Percentiles rank a stretch among this genome's conserved stretches.
Evolutionary conservation across 495 filamentous ascomycete species (phyloP).

Genomic region (Aeminium ludgeri): DNA sequence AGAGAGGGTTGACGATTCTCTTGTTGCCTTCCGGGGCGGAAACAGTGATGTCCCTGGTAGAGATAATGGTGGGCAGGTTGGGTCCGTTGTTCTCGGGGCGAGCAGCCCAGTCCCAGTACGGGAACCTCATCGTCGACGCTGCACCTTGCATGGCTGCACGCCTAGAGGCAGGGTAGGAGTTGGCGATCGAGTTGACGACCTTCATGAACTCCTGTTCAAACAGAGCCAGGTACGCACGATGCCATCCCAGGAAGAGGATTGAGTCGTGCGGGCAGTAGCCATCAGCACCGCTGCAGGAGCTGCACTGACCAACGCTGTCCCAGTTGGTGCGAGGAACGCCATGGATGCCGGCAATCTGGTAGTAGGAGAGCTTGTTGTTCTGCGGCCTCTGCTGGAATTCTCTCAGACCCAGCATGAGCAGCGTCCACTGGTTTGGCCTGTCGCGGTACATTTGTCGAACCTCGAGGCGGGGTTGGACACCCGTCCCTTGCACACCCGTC

Average conservation of each 20-base stretch:
- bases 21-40: conserved; percentile 9
- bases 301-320: conserved; percentile 14
- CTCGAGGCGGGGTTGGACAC: conserved; percentile 19
- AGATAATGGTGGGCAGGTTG: conserved; percentile 8
- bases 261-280: conserved; percentile 28
- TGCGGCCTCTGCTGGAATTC: conserved; percentile 17
- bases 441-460: conserved; percentile 16
- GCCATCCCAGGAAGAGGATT: conserved; percentile 31
- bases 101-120: conserved; percentile 20
- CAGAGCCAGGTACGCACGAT: conserved; percentile 25
- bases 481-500: conserved; percentile 16
- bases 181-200: conserved; percentile 14
- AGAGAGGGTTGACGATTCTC: conserved; percentile 17
- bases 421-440: conserved; percentile 20
- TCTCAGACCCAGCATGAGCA: conserved; percentile 20
- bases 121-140: conserved; percentile 11
- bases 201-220: conserved; percentile 16
- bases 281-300: conserved; percentile 9
- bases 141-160: conserved; percentile 8
- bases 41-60: conserved; percentile 6
- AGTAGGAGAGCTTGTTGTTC: conserved; percentile 16
- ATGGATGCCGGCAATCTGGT: conserved; percentile 22
- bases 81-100: conserved; percentile 1
- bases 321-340: conserved; percentile 14
- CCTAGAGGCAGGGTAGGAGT: conserved; percentile 5